Base-by-base conservation (phyloP, 164 flowering plant species). In the Cinnamomum micranthum region DNA sequence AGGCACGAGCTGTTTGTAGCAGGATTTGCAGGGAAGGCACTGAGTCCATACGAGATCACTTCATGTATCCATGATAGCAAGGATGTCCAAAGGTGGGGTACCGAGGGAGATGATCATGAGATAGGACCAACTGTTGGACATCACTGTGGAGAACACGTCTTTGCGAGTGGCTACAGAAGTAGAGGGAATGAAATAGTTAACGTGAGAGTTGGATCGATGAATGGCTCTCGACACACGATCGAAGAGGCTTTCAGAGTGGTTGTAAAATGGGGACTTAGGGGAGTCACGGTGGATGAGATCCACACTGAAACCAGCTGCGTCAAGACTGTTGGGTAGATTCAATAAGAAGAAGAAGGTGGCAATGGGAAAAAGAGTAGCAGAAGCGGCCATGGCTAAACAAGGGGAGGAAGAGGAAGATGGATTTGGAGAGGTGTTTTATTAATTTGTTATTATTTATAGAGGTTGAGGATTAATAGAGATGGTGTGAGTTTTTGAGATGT, bases 31-130 rank as follows among this genome's bases (percentile, higher is more conserved):
- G 24, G 98, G 97, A 78, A 84, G 72, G 82, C 97, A 95, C 41
- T 95, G 95, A 0, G 94, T 88, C 98, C 97, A 95, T 2, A 88
- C 85, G 58, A 95, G 76, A 72, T 95, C 98, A 68, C 98, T 95
- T 1, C 98, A 97, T 0, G 95, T 90, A 78, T 93, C 98, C 80
- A 90, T 64, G 7, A 92, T 87, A 0, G 94, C 94, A 0, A 80
- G 69, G 76, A 76, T 85, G 1, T 80, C 50, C 69, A 60, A 75
- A 3, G 95, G 81, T 5, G 98, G 98, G 0, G 91, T 88, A 2
- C 98, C 97, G 11, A 92, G 85, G 0, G 88, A 71, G 3, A 92
- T 23, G 20, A 81, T 69, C 91, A 94, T 86, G 3, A 91, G 76
- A 50, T 80, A 92, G 41, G 88, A 91, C 1, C 97, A 97, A 27